Evolutionary conservation across 2,329 filamentous ascomycete species (phyloP).

Genomic region (Xylogone sp.): DNA sequence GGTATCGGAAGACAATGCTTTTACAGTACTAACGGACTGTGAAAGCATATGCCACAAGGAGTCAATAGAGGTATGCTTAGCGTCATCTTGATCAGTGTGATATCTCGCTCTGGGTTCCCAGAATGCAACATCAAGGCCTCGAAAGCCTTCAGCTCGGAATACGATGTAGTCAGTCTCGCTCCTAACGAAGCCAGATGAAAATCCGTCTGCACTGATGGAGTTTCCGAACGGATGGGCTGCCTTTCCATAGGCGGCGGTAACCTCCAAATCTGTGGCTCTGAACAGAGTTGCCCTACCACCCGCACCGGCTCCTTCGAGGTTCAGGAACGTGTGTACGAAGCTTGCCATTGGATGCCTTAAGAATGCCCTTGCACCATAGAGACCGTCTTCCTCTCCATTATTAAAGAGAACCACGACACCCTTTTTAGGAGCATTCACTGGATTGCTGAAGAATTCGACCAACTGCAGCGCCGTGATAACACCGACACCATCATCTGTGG

Average conservation of each 20-base stretch:
- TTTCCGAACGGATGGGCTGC: slow-evolving; percentile 77
- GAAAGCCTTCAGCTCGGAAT: slow-evolving; percentile 75
- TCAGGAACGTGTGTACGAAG: slow-evolving; percentile 84
- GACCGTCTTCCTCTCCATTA: slow-evolving; percentile 91
- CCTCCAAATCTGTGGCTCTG: slow-evolving; percentile 80
- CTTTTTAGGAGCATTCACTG: slow-evolving; percentile 67
- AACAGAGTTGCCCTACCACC: slow-evolving; percentile 87
- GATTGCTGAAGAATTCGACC: slow-evolving; percentile 77
- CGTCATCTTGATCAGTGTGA: slow-evolving; percentile 86
- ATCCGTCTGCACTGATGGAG: slow-evolving; percentile 79
- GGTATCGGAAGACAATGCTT: slow-evolving; percentile 65
- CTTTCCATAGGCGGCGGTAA: slow-evolving; percentile 73
- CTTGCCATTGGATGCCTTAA: slow-evolving; percentile 76
- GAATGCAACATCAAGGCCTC: slow-evolving; percentile 90
- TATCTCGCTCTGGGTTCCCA: slow-evolving; percentile 82
- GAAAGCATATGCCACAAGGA: slow-evolving; percentile 95
- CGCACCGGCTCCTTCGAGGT: slow-evolving; percentile 91
- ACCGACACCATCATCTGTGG: slow-evolving; percentile 90
- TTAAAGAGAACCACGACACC: slow-evolving; percentile 86
- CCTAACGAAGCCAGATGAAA: slow-evolving; percentile 70
- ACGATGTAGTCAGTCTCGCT: slow-evolving; percentile 90
- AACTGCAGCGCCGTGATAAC: slow-evolving; percentile 84
- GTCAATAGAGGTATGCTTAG: slow-evolving; percentile 66
- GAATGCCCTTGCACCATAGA: slow-evolving; percentile 84
- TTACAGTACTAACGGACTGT: slow-evolving; percentile 70